Evolutionary conservation across 2,329 filamentous ascomycete genomes (phyloP), one percentile per base, ranked within the genome.

Genomic region (Tolypocladium sp.): DNA sequence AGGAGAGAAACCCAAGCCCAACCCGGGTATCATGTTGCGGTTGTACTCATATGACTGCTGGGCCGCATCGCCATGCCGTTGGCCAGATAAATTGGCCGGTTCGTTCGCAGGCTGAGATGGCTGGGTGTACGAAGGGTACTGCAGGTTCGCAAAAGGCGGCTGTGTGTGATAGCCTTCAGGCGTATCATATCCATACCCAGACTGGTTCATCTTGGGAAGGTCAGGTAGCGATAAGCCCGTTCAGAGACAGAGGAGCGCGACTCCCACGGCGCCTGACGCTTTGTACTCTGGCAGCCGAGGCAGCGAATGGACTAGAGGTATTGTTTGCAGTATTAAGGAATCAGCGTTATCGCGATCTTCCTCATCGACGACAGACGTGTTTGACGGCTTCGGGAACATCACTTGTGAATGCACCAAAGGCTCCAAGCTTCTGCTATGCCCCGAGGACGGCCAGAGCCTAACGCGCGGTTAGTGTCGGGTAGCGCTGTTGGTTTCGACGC

Each of bases 11-110:
- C 68, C 65, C 57, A 74, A 58, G 4, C 70, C 69, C 15, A 75
- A 59, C 25, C 73, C 73, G 3, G 73, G 73, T 51, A 75, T 75
- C 35, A 67, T 56, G 53, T 64, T 69, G 52, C 35, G 60, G 37
- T 15, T 42, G 30, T 49, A 53, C 4, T 56, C 44, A 15, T 52
- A 58, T 49, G 49, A 58, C 37, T 12, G 42, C n/a, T 2, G 63
- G 61, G 35, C 54, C 59, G 27, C 42, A 4, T 44, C 51, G n/a
- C 7, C 27, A 33, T 6, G 30, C 4, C 10, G 49, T n/a, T 49
- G 41, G 41, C 25, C 30, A 38, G 55, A 53, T 13, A 53, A n/a
- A 35, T 27, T 20, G 53, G 37, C 53, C 2, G 22, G 35, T 30
- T 55, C 53, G 25, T n/a, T 41, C n/a, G 61, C 30, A 42, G 57